Base-by-base conservation (phyloP, 1,139 yeast species). In the Yarrowia galli region DNA sequence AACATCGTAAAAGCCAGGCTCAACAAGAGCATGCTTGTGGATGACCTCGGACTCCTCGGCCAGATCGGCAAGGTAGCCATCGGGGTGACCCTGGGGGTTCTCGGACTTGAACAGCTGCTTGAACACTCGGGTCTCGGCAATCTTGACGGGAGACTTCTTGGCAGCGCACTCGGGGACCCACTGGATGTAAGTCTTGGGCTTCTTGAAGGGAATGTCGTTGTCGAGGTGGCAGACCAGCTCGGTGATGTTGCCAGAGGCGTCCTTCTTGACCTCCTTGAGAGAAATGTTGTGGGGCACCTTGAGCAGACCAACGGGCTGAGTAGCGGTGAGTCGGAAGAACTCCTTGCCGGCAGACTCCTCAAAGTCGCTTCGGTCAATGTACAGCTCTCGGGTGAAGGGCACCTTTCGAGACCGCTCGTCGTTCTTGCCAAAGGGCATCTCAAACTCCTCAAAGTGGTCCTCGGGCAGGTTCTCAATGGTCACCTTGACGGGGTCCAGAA, bases 141-240 rank as follows among this genome's bases (percentile, higher is more conserved):
- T 78, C 64, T 78, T 79, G 32, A 89, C 82, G 8, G 92, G 92
- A 9, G 92, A 87, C 61, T 81, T 80, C 74, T 85, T 82, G 70
- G 84, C 84, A 49, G 83, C 82, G 20, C 87, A 81, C 70, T 86
- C 86, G 60, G 98, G 97, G 68, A 96, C 88, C 99, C 99, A 96
- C 81, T 96, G 99, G 76, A 96, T 92, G 76, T 83, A 96, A 1
- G 99, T 92, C 84, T 93, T 95, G 73, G 98, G 98, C 75, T 89
- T 91, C 75, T 84, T 83, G 74, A 84, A 85, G 64, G 82, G 81
- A 65, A 82, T 79, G 69, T 85, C 91, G 72, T 86, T 86, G 75
- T 92, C 92, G 77, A 95, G 95, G 75, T 89, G 86, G 61, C 91
- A 97, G 72, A 89, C 88, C 69, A 96, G 86, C 78, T 86, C 87